Evolutionary conservation across 179 eudicot genomes (phyloP), one percentile per base, ranked within the genome.

Genomic region (Patellifolia procumbens): DNA sequence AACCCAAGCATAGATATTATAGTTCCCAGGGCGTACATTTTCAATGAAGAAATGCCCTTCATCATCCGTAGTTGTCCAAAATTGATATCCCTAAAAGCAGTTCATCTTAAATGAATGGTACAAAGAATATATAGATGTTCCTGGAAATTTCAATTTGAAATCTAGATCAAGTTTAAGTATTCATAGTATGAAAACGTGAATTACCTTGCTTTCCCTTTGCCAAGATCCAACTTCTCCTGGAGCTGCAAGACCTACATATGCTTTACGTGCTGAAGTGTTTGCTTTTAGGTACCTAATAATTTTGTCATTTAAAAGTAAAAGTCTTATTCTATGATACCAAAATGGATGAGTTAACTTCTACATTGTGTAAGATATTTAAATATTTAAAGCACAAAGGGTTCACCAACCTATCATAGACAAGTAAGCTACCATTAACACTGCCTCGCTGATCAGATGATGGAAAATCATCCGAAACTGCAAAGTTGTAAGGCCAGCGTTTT

Each of bases 191-290:
- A 37, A 13, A 29, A 22, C 53, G 52, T 17, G 49, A 65, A 52
- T 77, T 77, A 95, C 98, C 98, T 95, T 95, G 89, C 91, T 86
- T 79, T 95, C 99, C 71, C 90, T 90, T 82, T 95, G 99, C 98
- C 98, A 95, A 34, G 99, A 91, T 77, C 98, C 99, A 73, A 63
- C 86, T 42, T 91, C 92, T 64, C 99, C 99, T 12, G 92, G 99
- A 45, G 86, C 81, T 62, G 99, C 91, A 75, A 95, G 83, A 26
- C 99, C 98, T 42, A 95, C 88, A 79, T 82, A 88, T 32, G 98
- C 90, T 52, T 83, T 84, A 8, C 53, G 60, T 2, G 92, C 99
- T 34, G 89, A 82, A 31, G 78, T 76, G 55, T 77, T 79, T 45
- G 53, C 76, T 37, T 67, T 71, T 2, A 75, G 70, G 49, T 79